phyloP scores from a whole-genome alignment of 495 filamentous ascomycete species.

The Penicillium lividum region DNA sequence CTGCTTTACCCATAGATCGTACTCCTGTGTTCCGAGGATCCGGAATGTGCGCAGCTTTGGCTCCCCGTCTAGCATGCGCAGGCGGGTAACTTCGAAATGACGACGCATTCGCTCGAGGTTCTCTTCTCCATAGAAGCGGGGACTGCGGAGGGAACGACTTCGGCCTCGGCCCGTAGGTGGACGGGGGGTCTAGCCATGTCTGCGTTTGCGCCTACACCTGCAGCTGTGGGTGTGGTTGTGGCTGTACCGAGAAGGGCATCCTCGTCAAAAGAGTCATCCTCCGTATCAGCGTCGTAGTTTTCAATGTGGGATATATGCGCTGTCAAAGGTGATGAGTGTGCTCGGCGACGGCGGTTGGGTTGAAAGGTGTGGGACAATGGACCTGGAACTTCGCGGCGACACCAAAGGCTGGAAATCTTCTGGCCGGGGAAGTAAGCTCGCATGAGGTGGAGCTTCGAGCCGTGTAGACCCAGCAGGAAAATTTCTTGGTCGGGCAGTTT shows the following conservation, averaged over 20 bases:
- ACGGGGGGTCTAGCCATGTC: not conserved
- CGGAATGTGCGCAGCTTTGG: constrained; percentile 22
- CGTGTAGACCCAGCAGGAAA: constrained; percentile 35
- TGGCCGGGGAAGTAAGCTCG: constrained; percentile 32
- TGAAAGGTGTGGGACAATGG: not conserved
- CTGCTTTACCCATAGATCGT: constrained; percentile 28
- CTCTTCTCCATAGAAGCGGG: constrained; percentile 22
- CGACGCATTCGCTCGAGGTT: constrained; percentile 26
- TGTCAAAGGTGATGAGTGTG: not conserved
- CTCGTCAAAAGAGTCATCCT: not conserved
- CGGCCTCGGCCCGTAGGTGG: not conserved
- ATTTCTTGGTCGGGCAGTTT: constrained; percentile 36
- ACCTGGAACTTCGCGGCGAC: constrained; percentile 16
- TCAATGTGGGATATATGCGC: not conserved
- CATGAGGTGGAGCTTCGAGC: constrained; percentile 33
- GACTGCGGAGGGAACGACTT: not conserved
- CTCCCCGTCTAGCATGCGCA: constrained; percentile 21
- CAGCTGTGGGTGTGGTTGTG: too few species aligned
- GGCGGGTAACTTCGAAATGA: constrained; percentile 19
- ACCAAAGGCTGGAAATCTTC: constrained; percentile 31
- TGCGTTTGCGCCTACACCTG: not conserved
- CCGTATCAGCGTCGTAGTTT: not conserved
- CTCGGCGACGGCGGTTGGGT: not conserved
- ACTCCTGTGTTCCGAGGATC: constrained; percentile 29
- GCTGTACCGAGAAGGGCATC: not conserved